Evolutionary conservation across 306 rosid species (phyloP), one percentile per base, ranked within the genome.

Genomic region (Crataegus laevigata): DNA sequence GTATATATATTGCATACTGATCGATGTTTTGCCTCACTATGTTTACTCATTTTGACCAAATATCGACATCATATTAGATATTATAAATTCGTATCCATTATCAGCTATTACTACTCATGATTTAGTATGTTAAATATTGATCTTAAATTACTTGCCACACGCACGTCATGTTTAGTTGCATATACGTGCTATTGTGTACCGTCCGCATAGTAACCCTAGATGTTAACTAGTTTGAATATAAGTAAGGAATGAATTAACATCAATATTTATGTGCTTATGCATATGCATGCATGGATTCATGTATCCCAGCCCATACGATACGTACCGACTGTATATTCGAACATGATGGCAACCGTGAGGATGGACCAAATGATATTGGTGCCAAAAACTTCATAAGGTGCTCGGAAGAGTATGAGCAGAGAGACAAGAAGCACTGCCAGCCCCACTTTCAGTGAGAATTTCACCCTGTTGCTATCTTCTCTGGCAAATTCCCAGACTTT

Each of bases 301-400:
- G 32, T 28, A 14, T 26, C 28, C 61, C 28, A 14, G 36, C 3
- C 2, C 11, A 15, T 60, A 14, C 8, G 52, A 36, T 3, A 68
- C 88, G 36, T 86, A 89, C 97, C 96, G 50, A 91, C 93, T n/a
- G 93, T 91, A 66, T 85, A 88, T 76, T 91, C 97, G 77, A 89
- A 91, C 88, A 89, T 87, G 57, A 89, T 78, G 78, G 91, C 80
- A 78, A 88, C 90, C 40, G 91, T 91, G 80, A 91, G 87, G 83
- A 89, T 88, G 57, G 97, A 87, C 97, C 97, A 91, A 65, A 91
- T 80, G 84, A 88, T 80, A 74, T 73, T 82, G 77, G 82, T 74
- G 18, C 97, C 93, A 69, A 91, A 88, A 18, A 80, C 77, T 75
- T 85, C 84, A 79, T 85, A 91, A 8, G 96, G 91, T 65, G 94